These are phyloP conservation scores for Claviceps africana DNA, from an alignment of 2,329 filamentous ascomycete species.

Conservation along the genomic window DNA sequence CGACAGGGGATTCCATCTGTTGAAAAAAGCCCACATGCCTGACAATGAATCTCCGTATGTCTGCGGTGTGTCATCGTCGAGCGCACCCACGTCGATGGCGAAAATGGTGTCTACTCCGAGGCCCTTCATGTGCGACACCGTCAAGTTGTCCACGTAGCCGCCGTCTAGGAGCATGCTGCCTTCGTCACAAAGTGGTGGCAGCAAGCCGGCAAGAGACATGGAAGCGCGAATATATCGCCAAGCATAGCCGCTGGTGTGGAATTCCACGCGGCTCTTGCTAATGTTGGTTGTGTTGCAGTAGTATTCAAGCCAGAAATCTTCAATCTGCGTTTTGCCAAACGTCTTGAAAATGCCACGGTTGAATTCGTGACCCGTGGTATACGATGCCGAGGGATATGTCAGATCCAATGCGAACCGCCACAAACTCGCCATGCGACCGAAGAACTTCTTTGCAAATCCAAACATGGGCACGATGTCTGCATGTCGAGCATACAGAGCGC, in stretches of 20 bases:
- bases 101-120: slow-evolving; percentile 90
- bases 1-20: slow-evolving; percentile 95
- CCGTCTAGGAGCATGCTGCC: slow-evolving; percentile 94
- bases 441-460: slow-evolving; percentile 90
- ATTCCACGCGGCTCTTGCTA: slow-evolving; percentile 79
- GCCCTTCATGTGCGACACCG: slow-evolving; percentile 92
- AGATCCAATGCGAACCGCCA: slow-evolving; percentile 96
- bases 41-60: slow-evolving; percentile 87
- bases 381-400: slow-evolving; percentile 91
- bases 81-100: slow-evolving; percentile 81
- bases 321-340: slow-evolving; percentile 91
- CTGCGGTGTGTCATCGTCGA: slow-evolving; percentile 87
- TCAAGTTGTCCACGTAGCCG: slow-evolving; percentile 93
- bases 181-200: slow-evolving; percentile 91
- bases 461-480: slow-evolving; percentile 96
- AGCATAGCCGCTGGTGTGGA: slow-evolving; percentile 90
- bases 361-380: slow-evolving; percentile 97
- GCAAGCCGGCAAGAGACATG: slow-evolving; percentile 85
- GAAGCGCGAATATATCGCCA: slow-evolving; percentile 95
- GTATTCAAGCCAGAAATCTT: slow-evolving; percentile 97
- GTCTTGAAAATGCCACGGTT: slow-evolving; percentile 98
- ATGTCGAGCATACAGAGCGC: slow-evolving; percentile 87
- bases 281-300: slow-evolving; percentile 99
- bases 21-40: slow-evolving; percentile 86
- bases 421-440: slow-evolving; percentile 96